phyloP scores from a whole-genome alignment of 2,329 filamentous ascomycete genomes.

The Zymoseptoria brevis region DNA sequence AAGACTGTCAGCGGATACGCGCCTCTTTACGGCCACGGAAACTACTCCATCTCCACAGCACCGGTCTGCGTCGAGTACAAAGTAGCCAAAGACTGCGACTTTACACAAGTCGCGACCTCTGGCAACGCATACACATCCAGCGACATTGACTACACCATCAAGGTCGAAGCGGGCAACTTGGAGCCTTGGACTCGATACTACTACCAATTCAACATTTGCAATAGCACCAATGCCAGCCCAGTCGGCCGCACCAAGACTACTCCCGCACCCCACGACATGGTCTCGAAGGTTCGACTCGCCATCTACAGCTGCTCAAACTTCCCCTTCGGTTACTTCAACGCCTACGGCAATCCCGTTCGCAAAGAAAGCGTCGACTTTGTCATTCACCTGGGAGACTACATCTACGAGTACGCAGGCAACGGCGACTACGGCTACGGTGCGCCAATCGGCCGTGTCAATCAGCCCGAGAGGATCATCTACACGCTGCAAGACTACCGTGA shows the following conservation, averaged over 20 bases:
- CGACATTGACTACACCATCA: constrained; percentile 69
- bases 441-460: constrained; percentile 45
- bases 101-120: constrained; percentile 43
- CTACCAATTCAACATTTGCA: constrained; percentile 63
- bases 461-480: constrained; percentile 46
- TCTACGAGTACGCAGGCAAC: constrained; percentile 51
- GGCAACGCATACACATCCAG: constrained; percentile 61
- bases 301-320: constrained; percentile 67
- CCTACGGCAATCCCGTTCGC: constrained; percentile 31
- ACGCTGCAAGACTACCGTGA: constrained; percentile 54
- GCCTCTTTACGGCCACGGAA: constrained; percentile 47
- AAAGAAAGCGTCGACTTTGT: constrained; percentile 43
- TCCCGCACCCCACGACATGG: constrained; percentile 49
- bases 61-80: constrained; percentile 62
- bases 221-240: constrained; percentile 52
- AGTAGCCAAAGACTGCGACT: constrained; percentile 45
- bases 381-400: constrained; percentile 47
- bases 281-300: constrained; percentile 53
- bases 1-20: constrained; percentile 50
- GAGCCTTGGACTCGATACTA: constrained; percentile 58
- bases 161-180: constrained; percentile 59
- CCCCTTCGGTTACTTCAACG: constrained; percentile 33
- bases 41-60: constrained; percentile 46
- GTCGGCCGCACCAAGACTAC: constrained; percentile 64
- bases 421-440: constrained; percentile 41